Conservation (phyloP, 768 basidiomycete species). For the Auricularia sp. region DNA sequence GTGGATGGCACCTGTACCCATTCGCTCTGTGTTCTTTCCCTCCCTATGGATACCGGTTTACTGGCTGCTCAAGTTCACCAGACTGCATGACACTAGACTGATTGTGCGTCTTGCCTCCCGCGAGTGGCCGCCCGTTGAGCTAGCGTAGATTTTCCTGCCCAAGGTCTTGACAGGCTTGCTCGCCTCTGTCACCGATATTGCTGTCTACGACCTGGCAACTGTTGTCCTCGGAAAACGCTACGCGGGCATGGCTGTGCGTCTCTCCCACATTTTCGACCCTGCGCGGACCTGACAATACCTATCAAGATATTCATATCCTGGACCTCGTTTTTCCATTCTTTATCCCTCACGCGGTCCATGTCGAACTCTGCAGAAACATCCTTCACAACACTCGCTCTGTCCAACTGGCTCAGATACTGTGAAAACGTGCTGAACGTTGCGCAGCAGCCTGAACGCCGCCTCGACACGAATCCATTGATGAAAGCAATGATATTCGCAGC, state of each 20-base stretch:
- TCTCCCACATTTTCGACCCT: not conserved
- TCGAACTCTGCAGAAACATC: slow-evolving; percentile 92
- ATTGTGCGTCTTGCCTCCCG: slow-evolving; percentile 44
- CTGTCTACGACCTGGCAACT: slow-evolving; percentile 50
- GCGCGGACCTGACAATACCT: not conserved
- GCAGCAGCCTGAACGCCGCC: not conserved
- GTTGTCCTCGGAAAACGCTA: slow-evolving; percentile 48
- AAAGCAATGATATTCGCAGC: slow-evolving; percentile 51
- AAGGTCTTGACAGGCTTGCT: slow-evolving; percentile 63
- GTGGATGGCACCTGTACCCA: slow-evolving; percentile 62
- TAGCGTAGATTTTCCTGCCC: slow-evolving; percentile 58
- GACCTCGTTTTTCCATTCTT: slow-evolving; percentile 77
- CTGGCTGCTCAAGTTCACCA: slow-evolving; percentile 48
- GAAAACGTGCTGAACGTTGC: slow-evolving; percentile 11
- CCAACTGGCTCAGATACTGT: slow-evolving; percentile 43
- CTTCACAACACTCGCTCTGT: slow-evolving; percentile 66
- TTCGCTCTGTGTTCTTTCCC: slow-evolving; percentile 77
- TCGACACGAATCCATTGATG: slow-evolving; percentile 15
- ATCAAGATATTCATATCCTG: slow-evolving; percentile 66
- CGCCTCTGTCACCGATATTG: slow-evolving; percentile 74
- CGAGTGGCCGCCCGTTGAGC: slow-evolving; percentile 5
- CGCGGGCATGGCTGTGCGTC: slow-evolving; percentile 52
- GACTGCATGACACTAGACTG: slow-evolving; percentile 43
- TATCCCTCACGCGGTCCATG: slow-evolving; percentile 76
- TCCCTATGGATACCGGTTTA: slow-evolving; percentile 71